phyloP scores from a whole-genome alignment of 176 grass and related monocot genomes.

The Eragrostis curvula region DNA sequence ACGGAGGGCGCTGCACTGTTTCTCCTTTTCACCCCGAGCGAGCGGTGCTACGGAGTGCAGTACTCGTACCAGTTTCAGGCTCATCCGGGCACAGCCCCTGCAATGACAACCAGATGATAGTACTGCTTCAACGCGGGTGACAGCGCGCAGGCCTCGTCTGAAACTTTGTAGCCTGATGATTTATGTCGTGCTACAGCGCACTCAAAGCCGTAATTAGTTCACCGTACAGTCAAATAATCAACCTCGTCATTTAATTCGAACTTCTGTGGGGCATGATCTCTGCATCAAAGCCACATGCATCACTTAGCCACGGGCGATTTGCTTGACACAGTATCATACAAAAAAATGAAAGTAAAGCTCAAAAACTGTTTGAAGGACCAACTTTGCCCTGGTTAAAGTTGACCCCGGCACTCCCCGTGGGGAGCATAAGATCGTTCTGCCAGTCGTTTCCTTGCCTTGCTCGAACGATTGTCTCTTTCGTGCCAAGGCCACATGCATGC shows the following conservation, averaged over 20 bases:
- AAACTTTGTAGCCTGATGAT: neutral
- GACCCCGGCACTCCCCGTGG: constrained; percentile 17
- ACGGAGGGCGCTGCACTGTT: neutral
- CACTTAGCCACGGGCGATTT: neutral
- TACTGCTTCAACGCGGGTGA: constrained; percentile 4
- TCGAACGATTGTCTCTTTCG: constrained; percentile 17
- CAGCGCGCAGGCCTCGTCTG: neutral
- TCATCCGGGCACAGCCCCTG: neutral
- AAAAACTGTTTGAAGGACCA: constrained; percentile 22
- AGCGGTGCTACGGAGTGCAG: too few species aligned
- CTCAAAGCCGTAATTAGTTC: neutral
- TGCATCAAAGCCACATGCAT: neutral
- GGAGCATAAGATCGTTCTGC: constrained; percentile 26
- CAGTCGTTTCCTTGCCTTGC: constrained; percentile 40
- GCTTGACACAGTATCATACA: neutral
- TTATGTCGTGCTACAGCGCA: neutral
- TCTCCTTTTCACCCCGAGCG: neutral
- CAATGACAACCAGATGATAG: neutral
- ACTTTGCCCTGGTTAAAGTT: constrained; percentile 39
- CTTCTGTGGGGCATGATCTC: neutral
- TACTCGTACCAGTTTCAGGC: neutral
- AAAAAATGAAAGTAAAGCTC: neutral
- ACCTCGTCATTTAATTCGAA: neutral
- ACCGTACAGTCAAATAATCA: neutral
- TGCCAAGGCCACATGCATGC: neutral